Conservation (phyloP, 2,329 filamentous ascomycete genomes). For the Colletotrichum noveboracense region DNA sequence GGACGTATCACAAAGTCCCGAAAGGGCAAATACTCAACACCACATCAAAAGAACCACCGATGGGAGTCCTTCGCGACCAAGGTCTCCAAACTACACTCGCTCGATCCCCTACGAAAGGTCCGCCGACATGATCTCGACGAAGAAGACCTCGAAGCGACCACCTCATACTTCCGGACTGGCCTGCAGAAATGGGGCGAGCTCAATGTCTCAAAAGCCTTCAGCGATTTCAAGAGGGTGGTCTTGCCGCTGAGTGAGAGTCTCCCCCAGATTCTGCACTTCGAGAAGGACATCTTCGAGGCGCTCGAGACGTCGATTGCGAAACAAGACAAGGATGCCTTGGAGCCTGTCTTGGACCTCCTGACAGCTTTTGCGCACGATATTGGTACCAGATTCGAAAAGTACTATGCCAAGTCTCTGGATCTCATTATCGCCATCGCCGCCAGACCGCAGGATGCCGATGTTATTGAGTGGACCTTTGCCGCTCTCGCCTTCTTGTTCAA, state of each 20-base stretch:
- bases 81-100: conserved; percentile 84
- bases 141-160: conserved; percentile 75
- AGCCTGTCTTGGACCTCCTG: conserved; percentile 86
- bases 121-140: conserved; percentile 84
- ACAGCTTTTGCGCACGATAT: conserved; percentile 95
- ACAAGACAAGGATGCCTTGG: conserved; percentile 79
- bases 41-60: conserved; percentile 81
- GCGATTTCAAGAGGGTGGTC: conserved; percentile 76
- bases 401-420: conserved; percentile 78
- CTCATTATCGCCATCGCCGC: conserved; percentile 81
- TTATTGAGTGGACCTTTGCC: conserved; percentile 98
- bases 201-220: conserved; percentile 85
- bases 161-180: conserved; percentile 86
- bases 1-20: conserved; percentile 73
- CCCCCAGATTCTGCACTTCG: conserved; percentile 89
- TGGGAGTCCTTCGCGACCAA: conserved; percentile 93
- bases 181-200: conserved; percentile 90
- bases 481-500: conserved; percentile 97
- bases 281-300: conserved; percentile 81
- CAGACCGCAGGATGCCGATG: conserved; percentile 78
- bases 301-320: conserved; percentile 78
- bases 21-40: conserved; percentile 73
- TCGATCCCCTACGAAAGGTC: conserved; percentile 91
- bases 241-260: conserved; percentile 85
- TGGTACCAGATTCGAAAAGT: conserved; percentile 84